Evolutionary conservation across 1,284 basidiomycete genomes (phyloP), one percentile per base, ranked within the genome.

Genomic region (Leccinum griseonigrum): DNA sequence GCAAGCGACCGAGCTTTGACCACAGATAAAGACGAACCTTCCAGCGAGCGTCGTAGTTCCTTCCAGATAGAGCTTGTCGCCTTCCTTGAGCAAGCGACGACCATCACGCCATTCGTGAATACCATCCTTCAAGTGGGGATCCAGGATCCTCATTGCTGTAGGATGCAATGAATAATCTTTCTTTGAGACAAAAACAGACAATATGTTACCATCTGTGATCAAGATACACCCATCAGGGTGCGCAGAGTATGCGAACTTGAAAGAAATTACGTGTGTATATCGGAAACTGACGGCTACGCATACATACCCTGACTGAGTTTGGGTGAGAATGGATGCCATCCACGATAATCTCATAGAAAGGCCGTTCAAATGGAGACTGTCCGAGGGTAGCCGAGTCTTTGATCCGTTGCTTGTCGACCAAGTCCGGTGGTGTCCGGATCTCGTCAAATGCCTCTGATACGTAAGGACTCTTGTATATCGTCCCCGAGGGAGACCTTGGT

Each of bases 251-350:
- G 94, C 94, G 63, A 96, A 80, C 90, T 92, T 69, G 26, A 61
- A 50, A 62, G 38, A 36, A 48, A 18, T 64, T 13, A 66, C 36
- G 56, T 56, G 56, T 66, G 18, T 14, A 8, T 8, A 51, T 50
- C 31, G 22, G 34, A 54, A 32, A 57, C 53, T 8, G 48, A n/a
- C 28, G 56, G 13, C 28, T 74, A n/a, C 40, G 28, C 85, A 59
- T 36, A 31, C 85, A 59, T 73, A 91, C 90, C 68, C 92, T 81
- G 58, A 96, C 91, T 53, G 91, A 92, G 75, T 94, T 93, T 4
- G 94, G 94, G 75, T 96, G 94, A 29, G 87, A 91, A 74, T 97
- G 94, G 61, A 94, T 87, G 0, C 94, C 94, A 72, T 97, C 94
- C 11, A 94, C 93, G 64, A 97, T 97, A 63, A 96, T 78, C 59